Conservation (phyloP, 768 basidiomycete genomes). For the Galerina sulciceps region DNA sequence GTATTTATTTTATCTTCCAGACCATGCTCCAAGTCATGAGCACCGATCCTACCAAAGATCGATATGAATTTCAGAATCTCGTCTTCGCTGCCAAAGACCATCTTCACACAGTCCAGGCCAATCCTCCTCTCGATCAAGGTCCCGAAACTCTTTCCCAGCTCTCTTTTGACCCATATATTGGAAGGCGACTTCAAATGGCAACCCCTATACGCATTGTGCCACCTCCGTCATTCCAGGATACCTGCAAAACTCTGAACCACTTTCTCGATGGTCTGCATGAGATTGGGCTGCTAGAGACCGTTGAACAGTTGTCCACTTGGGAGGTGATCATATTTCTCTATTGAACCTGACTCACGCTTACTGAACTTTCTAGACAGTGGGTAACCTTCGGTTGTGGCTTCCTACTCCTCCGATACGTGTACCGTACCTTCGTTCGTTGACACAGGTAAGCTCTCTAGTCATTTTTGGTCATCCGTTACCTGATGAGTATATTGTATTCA, state of each 20-base stretch:
- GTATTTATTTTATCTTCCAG: conserved; percentile 30
- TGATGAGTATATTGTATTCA: not conserved
- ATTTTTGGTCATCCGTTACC: not conserved
- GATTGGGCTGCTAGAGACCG: conserved; percentile 45
- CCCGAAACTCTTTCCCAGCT: conserved; percentile 51
- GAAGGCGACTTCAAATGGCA: conserved; percentile 67
- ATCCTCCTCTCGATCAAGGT: conserved; percentile 39
- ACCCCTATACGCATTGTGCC: conserved; percentile 70
- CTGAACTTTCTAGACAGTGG: conserved; percentile 40
- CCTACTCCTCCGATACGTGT: conserved; percentile 41
- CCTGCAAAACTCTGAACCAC: conserved; percentile 53
- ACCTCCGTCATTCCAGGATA: conserved; percentile 49
- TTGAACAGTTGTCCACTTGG: conserved; percentile 59
- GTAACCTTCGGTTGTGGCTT: conserved; percentile 53
- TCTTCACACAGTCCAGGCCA: conserved; percentile 42
- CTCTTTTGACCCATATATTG: conserved; percentile 70
- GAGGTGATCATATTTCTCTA: conserved; percentile 44
- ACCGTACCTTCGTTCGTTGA: conserved; percentile 67
- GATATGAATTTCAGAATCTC: conserved; percentile 38
- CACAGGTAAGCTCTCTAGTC: conserved; percentile 49
- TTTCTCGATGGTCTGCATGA: conserved; percentile 64
- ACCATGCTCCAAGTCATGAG: conserved; percentile 55
- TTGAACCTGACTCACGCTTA: not conserved
- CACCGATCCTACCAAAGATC: conserved; percentile 40
- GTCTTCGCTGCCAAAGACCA: conserved; percentile 43